Base-by-base conservation (phyloP, 2,329 filamentous ascomycete species). In the Pseudogymnoascus sp. region DNA sequence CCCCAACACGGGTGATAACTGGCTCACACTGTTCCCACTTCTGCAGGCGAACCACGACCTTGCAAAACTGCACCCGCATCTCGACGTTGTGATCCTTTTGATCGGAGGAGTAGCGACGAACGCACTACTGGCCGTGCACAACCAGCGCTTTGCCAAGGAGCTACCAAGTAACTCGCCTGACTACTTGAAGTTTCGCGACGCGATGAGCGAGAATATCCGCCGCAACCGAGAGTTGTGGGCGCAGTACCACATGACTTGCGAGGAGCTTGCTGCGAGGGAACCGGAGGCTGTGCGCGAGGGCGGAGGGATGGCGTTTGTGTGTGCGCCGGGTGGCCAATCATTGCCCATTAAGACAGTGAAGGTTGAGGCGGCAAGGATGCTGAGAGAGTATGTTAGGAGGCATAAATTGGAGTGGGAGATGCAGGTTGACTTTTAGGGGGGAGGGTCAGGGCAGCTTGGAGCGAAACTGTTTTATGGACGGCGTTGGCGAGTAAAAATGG, bases 341-440 rank as follows among this genome's bases (percentile, higher is more conserved):
- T 57, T 35, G 1, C 55, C 34, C 2, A 30, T 57, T 37, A 57
- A 57, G 55, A 37, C 55, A 18, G 55, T 35, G 18, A 34, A 37
- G 21, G 55, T 37, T 15, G 30, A 35, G 55, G 55, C 55, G 18
- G 30, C 30, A 18, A 57, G 10, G 55, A 57, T 37, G 30, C 30
- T 57, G 30, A 57, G 28, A n/a, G 55, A 57, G 30, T 57, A 37
- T 34, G 30, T 34, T 10, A 37, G 3, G 55, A 37, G 10, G 13
- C 12, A 57, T 57, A 57, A 21, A 18, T n/a, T 57, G 55, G 55
- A 57, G 15, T 57, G 55, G 55, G 55, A 57, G 18, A 37, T 34
- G 28, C 55, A 26, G 55, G 34, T 57, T 37, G 55, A 57, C 15
- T 57, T 57, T 26, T 57, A 57, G 21, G 8, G 10, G 6, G 5